Evolutionary conservation across 2,329 filamentous ascomycete species (phyloP).

Genomic region (Calonectria leucothoes): DNA sequence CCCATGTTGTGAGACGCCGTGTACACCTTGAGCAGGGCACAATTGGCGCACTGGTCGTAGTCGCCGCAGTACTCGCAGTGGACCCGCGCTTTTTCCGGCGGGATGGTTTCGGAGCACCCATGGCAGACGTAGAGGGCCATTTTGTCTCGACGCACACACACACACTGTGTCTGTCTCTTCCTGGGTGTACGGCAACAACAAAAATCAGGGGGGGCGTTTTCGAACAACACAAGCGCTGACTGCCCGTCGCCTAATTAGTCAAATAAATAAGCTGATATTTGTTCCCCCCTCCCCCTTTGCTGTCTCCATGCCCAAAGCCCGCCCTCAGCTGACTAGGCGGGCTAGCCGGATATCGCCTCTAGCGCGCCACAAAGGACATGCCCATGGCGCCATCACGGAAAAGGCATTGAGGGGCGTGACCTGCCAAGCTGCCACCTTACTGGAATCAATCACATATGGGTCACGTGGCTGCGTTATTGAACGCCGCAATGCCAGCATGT

Average conservation of each 20-base stretch:
- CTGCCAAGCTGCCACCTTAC: neutral
- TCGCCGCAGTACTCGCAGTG: slow-evolving; percentile 6
- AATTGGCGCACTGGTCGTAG: slow-evolving; percentile 15
- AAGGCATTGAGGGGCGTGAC: neutral
- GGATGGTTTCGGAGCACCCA: slow-evolving; percentile 14
- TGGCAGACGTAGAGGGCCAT: neutral
- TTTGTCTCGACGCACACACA: no score
- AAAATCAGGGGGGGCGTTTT: no score
- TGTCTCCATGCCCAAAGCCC: neutral
- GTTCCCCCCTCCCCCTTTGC: neutral
- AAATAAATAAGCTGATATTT: slow-evolving; percentile 10
- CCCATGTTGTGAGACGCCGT: neutral
- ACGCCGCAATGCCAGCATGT: neutral
- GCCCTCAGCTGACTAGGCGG: slow-evolving; percentile 1
- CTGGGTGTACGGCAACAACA: neutral
- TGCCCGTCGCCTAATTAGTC: neutral
- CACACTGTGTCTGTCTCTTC: no score
- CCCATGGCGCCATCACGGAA: neutral
- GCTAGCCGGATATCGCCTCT: neutral
- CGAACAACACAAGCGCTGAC: neutral
- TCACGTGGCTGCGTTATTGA: neutral
- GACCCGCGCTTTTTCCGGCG: neutral
- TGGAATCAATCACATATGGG: neutral
- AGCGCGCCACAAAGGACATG: neutral
- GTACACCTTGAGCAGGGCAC: slow-evolving; percentile 5